A percentile compares a stretch with the other conserved stretches of the same genome.
phyloP scores from a whole-genome alignment of 2,329 filamentous ascomycete species.

The Cercospora citrullina region DNA sequence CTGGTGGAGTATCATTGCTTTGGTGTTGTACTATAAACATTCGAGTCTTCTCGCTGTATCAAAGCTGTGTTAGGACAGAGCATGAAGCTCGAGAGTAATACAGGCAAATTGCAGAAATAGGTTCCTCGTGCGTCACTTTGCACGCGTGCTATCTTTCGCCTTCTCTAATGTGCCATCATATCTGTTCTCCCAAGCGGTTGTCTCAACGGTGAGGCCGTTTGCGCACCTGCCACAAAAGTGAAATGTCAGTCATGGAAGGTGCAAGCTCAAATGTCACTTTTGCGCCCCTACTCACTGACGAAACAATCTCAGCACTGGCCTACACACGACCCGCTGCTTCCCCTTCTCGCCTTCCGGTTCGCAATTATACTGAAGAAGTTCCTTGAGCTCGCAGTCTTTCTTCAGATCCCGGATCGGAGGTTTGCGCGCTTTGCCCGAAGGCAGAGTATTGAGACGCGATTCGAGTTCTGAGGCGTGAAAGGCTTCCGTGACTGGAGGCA shows the following conservation, averaged over 20 bases:
- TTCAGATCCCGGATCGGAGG: slow-evolving; percentile 50
- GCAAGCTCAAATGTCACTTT: neutral
- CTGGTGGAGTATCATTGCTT: slow-evolving; percentile 14
- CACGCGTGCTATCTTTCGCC: slow-evolving; percentile 13
- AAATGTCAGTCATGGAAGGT: slow-evolving; percentile 16
- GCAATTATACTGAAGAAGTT: slow-evolving; percentile 64
- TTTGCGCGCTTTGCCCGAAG: slow-evolving; percentile 55
- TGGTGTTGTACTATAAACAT: neutral
- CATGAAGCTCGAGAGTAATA: neutral
- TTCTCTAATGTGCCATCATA: slow-evolving; percentile 26
- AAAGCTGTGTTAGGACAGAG: neutral
- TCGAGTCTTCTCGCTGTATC: neutral
- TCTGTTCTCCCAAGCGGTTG: slow-evolving; percentile 59
- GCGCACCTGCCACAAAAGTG: slow-evolving; percentile 45
- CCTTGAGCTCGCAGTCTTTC: slow-evolving; percentile 56
- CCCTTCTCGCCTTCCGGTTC: slow-evolving; percentile 51
- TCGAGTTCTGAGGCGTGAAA: slow-evolving; percentile 56
- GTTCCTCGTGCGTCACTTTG: slow-evolving; percentile 8
- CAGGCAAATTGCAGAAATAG: neutral
- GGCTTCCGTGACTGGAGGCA: slow-evolving; percentile 58
- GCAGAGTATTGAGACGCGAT: slow-evolving; percentile 53
- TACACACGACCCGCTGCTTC: slow-evolving; percentile 51
- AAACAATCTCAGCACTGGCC: slow-evolving; percentile 60
- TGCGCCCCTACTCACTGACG: slow-evolving; percentile 50
- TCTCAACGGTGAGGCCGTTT: slow-evolving; percentile 60